Evolutionary conservation across 305 asterid genomes (phyloP), one percentile per base, ranked within the genome.

Genomic region (Fraxinus sp.): DNA sequence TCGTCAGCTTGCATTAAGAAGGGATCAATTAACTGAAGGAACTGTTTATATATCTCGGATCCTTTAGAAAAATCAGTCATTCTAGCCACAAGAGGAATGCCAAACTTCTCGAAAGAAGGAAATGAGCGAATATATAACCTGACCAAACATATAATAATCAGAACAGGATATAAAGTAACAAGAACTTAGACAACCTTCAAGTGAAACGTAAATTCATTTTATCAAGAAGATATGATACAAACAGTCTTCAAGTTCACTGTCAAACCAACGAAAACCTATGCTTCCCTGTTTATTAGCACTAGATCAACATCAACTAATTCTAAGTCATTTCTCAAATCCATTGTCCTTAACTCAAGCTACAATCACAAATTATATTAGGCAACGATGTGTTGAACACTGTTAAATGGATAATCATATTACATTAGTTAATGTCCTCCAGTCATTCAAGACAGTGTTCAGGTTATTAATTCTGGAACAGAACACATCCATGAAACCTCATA

Each of bases 1-100:
- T 89, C 92, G 36, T 84, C 91, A 64, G 0, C 35, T 76, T 93
- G 84, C 80, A 83, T 80, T 77, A 86, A 73, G 78, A 89, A 90
- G 33, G 98, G 94, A 49, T 59, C 84, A 78, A 94, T 84, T 84
- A 92, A 85, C 86, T 85, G 87, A 39, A 88, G 86, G 86, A 88
- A 94, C 84, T 82, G 89, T 84, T 84, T 84, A 35, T 81, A 86
- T 81, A 92, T 84, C 84, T 86, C 91, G n/a, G 89, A 90, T 62
- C 93, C 98, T 80, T 84, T 86, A 18, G 91, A 89, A 83, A 87
- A 82, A 84, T 86, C 87, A 81, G 92, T 80, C 46, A 94, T 84
- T 89, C 90, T 89, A 52, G 94, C 83, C 57, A 91, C 84, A 36
- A 92, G 91, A 78, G 98, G 98, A 86, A 89, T 77, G 84, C 93